Conservation (phyloP, 2,329 filamentous ascomycete genomes). For the Cordyceps farinosa region DNA sequence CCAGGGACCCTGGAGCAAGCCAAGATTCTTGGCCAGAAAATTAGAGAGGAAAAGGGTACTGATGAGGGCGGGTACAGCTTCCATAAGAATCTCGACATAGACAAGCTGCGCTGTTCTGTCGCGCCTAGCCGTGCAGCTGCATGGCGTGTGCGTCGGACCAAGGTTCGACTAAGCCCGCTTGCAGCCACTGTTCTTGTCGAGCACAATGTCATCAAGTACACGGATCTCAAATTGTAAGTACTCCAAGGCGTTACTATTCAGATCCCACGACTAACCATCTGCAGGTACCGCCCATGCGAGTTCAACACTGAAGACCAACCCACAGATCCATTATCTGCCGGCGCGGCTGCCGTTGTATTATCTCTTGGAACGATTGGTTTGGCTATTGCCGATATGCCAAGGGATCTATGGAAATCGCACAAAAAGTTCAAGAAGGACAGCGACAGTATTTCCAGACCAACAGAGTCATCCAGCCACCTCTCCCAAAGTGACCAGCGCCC, state of each 20-base stretch:
- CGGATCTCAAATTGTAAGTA: slow-evolving; percentile 68
- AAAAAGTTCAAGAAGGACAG: slow-evolving; percentile 24
- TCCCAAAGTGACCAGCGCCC: slow-evolving; percentile 4
- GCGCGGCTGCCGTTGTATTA: slow-evolving; percentile 72
- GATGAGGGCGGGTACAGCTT: slow-evolving; percentile 64
- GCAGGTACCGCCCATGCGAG: slow-evolving; percentile 53
- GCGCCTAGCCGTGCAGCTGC: slow-evolving; percentile 65
- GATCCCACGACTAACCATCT: slow-evolving; percentile 17
- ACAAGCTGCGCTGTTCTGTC: slow-evolving; percentile 66
- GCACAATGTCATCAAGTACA: slow-evolving; percentile 61
- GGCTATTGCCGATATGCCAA: slow-evolving; percentile 72
- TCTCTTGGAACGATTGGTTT: slow-evolving; percentile 79
- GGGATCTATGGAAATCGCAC: slow-evolving; percentile 49
- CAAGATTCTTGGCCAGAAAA: slow-evolving; percentile 57
- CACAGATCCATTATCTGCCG: slow-evolving; percentile 74
- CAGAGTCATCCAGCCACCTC: slow-evolving; percentile 5
- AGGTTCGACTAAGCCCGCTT: slow-evolving; percentile 66
- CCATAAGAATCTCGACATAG: slow-evolving; percentile 64
- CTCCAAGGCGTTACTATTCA: not conserved
- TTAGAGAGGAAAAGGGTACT: slow-evolving; percentile 62
- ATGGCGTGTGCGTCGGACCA: slow-evolving; percentile 69
- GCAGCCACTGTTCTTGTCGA: slow-evolving; percentile 67
- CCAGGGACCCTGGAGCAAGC: slow-evolving; percentile 57
- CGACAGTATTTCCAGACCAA: slow-evolving; percentile 4
- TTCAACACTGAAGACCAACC: slow-evolving; percentile 77